These are phyloP conservation scores for Umbilicus rupestris DNA, from an alignment of 164 flowering plant genomes.

Conservation along the genomic window DNA sequence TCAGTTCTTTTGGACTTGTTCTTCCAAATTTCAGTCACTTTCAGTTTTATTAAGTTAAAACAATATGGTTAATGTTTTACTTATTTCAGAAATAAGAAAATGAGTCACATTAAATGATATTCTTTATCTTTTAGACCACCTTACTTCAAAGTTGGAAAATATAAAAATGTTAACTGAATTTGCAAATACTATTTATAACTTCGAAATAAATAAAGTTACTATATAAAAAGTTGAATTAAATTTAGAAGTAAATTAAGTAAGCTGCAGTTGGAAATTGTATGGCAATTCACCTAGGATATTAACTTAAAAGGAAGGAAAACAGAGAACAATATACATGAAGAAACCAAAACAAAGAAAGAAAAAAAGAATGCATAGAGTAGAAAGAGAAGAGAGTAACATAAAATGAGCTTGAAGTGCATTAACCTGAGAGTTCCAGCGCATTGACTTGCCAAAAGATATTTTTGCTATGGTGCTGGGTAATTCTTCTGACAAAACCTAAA, in stretches of 20 bases:
- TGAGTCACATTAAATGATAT: not conserved
- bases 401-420: not conserved
- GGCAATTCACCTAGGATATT: too few relatives aligned
- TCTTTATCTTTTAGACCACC: not conserved
- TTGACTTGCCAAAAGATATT: constrained; percentile 82
- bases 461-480: constrained; percentile 55
- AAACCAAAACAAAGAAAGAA: not conserved
- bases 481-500: constrained; percentile 76
- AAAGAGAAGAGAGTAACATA: not conserved
- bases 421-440: constrained; percentile 97
- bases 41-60: not conserved
- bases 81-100: not conserved
- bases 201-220: too few relatives aligned
- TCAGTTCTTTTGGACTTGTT: too few relatives aligned
- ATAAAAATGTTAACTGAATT: too few relatives aligned
- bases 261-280: too few relatives aligned
- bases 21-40: too few relatives aligned
- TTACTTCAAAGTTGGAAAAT: too few relatives aligned
- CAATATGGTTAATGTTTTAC: not conserved
- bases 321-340: not conserved
- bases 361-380: not conserved
- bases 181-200: too few relatives aligned
- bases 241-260: too few relatives aligned
- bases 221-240: too few relatives aligned
- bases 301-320: too few relatives aligned